phyloP scores from a whole-genome alignment of 345 rosid species.

The Geranium rotundifolium region DNA sequence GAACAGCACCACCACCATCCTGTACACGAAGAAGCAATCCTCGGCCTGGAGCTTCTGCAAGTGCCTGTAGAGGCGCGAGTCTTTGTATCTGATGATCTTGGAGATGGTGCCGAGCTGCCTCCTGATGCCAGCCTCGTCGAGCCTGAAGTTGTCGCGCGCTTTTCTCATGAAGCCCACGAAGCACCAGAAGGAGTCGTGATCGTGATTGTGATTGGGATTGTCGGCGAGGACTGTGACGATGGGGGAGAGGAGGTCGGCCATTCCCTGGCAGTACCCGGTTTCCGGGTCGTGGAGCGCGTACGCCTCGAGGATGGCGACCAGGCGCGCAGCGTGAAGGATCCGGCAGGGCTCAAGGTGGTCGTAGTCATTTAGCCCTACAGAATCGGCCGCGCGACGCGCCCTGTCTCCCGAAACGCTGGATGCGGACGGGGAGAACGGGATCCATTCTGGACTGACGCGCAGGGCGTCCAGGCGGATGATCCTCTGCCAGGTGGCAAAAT shows the following conservation, averaged over 20 bases:
- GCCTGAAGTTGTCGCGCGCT: constrained; percentile 89
- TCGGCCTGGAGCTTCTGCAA: constrained; percentile 82
- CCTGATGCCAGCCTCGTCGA: constrained; percentile 84
- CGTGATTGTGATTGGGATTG: constrained; percentile 20
- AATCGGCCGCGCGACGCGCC: constrained; percentile 58
- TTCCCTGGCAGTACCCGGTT: constrained; percentile 97
- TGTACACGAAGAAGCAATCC: constrained; percentile 93
- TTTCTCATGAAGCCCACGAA: constrained; percentile 91
- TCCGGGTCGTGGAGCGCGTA: constrained; percentile 81
- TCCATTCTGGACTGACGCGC: constrained; percentile 88
- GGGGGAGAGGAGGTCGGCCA: constrained; percentile 97
- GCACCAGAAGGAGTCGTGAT: constrained; percentile 92
- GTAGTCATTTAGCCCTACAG: constrained; percentile 71
- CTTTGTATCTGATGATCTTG: constrained; percentile 75
- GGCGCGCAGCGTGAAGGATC: constrained; percentile 82
- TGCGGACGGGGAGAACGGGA: constrained; percentile 41
- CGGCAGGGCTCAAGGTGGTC: constrained; percentile 63
- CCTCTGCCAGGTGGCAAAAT: constrained; percentile 79
- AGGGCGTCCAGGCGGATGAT: constrained; percentile 92
- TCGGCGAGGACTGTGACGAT: constrained; percentile 54
- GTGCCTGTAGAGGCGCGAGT: constrained; percentile 78
- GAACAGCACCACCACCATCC: constrained; percentile 94
- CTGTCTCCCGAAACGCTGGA: constrained; percentile 48
- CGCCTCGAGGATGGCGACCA: constrained; percentile 91
- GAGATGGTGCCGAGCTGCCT: constrained; percentile 79